Conservation (phyloP, 805 yeast species). For the Zygoascus flipseniorum region DNA sequence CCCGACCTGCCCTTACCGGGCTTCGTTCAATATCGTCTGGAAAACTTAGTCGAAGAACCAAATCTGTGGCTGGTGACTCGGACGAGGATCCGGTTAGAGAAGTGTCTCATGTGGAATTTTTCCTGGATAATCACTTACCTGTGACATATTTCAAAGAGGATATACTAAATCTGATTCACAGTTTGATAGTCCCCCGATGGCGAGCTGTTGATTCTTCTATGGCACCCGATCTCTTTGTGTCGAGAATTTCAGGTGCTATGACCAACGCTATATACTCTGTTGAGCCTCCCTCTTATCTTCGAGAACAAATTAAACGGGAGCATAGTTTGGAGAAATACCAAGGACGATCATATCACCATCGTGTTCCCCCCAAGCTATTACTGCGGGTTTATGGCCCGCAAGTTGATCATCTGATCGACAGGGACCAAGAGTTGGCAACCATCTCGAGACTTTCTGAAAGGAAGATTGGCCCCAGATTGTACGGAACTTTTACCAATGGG, state of each 20-base stretch:
- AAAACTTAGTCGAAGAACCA: not conserved
- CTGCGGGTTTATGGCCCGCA: slow-evolving; percentile 84
- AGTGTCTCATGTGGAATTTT: slow-evolving; percentile 37
- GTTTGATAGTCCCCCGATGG: slow-evolving; percentile 74
- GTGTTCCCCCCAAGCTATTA: slow-evolving; percentile 50
- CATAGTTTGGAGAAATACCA: slow-evolving; percentile 8
- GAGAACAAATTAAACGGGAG: slow-evolving; percentile 27
- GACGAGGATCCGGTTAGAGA: slow-evolving; percentile 6
- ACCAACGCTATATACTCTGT: slow-evolving; percentile 84
- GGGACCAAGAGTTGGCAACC: slow-evolving; percentile 68
- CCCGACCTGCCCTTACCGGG: not conserved
- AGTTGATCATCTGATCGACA: slow-evolving; percentile 76
- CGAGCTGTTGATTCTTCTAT: slow-evolving; percentile 37
- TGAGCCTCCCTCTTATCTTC: slow-evolving; percentile 40
- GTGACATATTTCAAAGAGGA: slow-evolving; percentile 80
- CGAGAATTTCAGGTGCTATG: slow-evolving; percentile 82
- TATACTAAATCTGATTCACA: slow-evolving; percentile 53
- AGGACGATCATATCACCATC: slow-evolving; percentile 21
- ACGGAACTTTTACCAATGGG: slow-evolving; percentile 89
- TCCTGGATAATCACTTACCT: slow-evolving; percentile 71
- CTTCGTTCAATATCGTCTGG: not conserved
- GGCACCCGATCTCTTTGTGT: slow-evolving; percentile 41
- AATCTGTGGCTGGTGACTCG: not conserved
- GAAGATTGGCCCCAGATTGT: slow-evolving; percentile 78
- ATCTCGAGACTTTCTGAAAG: slow-evolving; percentile 65